Conservation (phyloP, 2,329 filamentous ascomycete species). For the Beauveria sp. region DNA sequence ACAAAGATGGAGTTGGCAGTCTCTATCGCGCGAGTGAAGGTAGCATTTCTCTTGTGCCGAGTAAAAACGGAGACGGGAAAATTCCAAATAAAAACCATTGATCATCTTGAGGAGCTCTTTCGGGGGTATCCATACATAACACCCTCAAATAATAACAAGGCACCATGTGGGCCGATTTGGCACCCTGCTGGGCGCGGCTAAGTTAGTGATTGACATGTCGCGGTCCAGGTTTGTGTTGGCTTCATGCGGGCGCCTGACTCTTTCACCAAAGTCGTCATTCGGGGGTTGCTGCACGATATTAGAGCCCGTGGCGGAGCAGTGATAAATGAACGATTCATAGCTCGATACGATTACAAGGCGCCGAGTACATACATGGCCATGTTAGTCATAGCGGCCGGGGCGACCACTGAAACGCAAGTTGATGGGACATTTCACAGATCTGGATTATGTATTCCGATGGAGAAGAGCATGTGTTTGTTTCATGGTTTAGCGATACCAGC, state of each 20-base stretch:
- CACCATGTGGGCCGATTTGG: background rate
- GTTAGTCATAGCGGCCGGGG: background rate
- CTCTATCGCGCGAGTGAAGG: too few species aligned
- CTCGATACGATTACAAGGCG: background rate
- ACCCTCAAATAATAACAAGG: background rate
- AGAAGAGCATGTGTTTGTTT: background rate
- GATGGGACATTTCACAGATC: too few species aligned
- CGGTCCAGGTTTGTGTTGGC: conserved; percentile 1
- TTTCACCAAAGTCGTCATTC: background rate
- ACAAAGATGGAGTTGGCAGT: background rate
- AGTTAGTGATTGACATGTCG: background rate
- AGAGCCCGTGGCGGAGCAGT: too few species aligned
- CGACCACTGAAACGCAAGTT: background rate
- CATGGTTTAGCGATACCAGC: too few species aligned
- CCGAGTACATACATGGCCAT: background rate
- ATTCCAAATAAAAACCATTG: background rate
- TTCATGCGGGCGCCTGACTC: conserved; percentile 7
- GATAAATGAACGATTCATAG: background rate
- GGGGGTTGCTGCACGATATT: background rate
- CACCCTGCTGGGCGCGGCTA: conserved; percentile 4
- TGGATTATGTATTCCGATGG: background rate
- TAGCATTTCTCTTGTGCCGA: too few species aligned
- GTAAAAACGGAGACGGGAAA: background rate
- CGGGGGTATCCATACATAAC: background rate
- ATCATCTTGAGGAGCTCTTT: background rate